Evolutionary conservation across 257 asterid genomes (phyloP), one percentile per base, ranked within the genome.

Genomic region (Nicotiana attenuata): DNA sequence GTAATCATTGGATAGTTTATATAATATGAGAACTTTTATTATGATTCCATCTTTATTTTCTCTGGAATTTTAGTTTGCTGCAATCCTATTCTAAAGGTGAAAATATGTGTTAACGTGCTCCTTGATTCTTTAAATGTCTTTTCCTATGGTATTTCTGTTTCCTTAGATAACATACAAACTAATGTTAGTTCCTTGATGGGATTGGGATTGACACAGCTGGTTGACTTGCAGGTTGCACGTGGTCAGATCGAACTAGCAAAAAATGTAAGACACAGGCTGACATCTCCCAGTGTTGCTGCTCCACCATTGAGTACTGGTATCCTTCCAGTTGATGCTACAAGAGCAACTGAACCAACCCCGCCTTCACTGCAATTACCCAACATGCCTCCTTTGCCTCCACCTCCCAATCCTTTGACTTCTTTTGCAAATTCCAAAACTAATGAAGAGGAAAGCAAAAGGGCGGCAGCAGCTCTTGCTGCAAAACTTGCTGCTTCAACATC

Each of bases 391-490:
- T 64, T 47, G 65, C 84, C 89, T 20, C 90, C 92, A 52, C 81
- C 86, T 26, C 16, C 88, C 20, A 83, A 80, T 81, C 86, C 92
- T 2, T 14, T 77, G 53, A 75, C 90, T 61, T 83, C 91, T 45
- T 87, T 90, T 67, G 63, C 78, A 6, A 83, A 88, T 84, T 78
- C 95, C 71, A 89, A 79, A 67, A 61, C 80, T 66, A 88, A 79
- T 24, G 92, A 88, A 63, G 99, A 92, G 89, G 98, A 93, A 68
- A 90, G 86, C 89, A 96, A 87, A 88, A 94, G 88, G 87, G 93
- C 98, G 10, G 82, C 94, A 0, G 99, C 99, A 20, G 97, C 97
- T 11, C 94, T 96, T 11, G 99, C 97, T 71, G 99, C 98, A 81
- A 93, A 96, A 89, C 92, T 96, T 5, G 84, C 97, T 33, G 95